phyloP scores from a whole-genome alignment of 2,329 filamentous ascomycete species.

The Penicillium freii region DNA sequence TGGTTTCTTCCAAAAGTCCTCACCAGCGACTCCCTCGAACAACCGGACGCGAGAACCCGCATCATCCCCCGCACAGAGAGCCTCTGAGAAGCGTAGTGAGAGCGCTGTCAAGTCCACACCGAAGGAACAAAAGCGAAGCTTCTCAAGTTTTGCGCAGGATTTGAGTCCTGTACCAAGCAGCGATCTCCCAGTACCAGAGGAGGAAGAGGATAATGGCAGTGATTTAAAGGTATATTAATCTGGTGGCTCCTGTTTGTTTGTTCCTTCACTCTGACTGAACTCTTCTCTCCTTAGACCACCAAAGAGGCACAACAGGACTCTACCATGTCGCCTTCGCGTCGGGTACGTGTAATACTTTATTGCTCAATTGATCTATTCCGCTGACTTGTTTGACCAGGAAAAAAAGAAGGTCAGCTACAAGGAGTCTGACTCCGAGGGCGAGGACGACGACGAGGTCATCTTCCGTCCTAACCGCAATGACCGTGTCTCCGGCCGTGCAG shows the following conservation, averaged over 20 bases:
- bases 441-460: slow-evolving; percentile 68
- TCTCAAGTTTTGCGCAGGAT: slow-evolving; percentile 45
- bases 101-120: slow-evolving; percentile 37
- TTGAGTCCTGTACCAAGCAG: slow-evolving; percentile 79
- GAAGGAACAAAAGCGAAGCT: slow-evolving; percentile 47
- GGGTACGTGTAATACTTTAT: slow-evolving; percentile 53
- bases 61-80: slow-evolving; percentile 39
- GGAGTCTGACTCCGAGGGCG: slow-evolving; percentile 74
- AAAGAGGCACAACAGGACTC: slow-evolving; percentile 37
- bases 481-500: slow-evolving; percentile 44
- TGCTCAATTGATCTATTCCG: not conserved
- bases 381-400: slow-evolving; percentile 40
- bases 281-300: slow-evolving; percentile 42
- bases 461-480: slow-evolving; percentile 57
- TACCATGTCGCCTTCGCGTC: slow-evolving; percentile 73
- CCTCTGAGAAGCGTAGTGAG: slow-evolving; percentile 29
- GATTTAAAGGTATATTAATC: slow-evolving; percentile 35
- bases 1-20: slow-evolving; percentile 70
- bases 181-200: slow-evolving; percentile 67
- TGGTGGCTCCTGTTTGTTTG: not conserved
- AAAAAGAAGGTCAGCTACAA: slow-evolving; percentile 70
- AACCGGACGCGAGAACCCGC: slow-evolving; percentile 33
- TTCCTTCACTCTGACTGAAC: slow-evolving; percentile 2
- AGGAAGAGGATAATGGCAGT: slow-evolving; percentile 52
- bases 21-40: slow-evolving; percentile 45